phyloP scores from a whole-genome alignment of 305 asterid species.

The Fraxinus angustifolia region DNA sequence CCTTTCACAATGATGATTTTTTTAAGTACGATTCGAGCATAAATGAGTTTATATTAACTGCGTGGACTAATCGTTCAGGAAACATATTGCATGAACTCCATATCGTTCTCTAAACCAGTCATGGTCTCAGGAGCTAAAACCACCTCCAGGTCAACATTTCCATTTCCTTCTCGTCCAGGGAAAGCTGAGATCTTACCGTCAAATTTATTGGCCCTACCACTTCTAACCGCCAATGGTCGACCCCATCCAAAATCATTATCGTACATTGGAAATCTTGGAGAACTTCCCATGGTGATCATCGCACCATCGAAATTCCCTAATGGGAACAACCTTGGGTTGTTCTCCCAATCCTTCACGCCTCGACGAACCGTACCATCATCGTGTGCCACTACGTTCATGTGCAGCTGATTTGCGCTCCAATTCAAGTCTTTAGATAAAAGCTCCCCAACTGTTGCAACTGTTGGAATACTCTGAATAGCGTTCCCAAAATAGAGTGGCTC shows the following conservation, averaged over 20 bases:
- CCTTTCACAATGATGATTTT: not conserved
- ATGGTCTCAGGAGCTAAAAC: conserved; percentile 75
- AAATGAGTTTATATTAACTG: not conserved
- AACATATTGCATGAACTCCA: conserved; percentile 73
- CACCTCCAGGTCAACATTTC: conserved; percentile 84
- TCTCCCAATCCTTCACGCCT: conserved; percentile 76
- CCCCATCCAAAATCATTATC: conserved; percentile 94
- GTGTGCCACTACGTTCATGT: conserved; percentile 67
- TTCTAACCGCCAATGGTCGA: conserved; percentile 69
- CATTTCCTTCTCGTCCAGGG: conserved; percentile 64
- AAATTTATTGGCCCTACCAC: conserved; percentile 85
- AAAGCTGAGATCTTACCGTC: conserved; percentile 96
- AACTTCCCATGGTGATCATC: conserved; percentile 94
- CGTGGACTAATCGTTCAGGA: conserved; percentile 17
- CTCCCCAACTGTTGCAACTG: conserved; percentile 50
- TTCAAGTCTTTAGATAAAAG: conserved; percentile 44
- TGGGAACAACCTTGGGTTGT: conserved; percentile 71
- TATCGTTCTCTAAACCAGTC: conserved; percentile 59
- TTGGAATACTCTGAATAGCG: conserved; percentile 83
- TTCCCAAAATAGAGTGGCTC: conserved; percentile 80
- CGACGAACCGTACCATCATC: conserved; percentile 57
- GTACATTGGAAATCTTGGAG: conserved; percentile 94
- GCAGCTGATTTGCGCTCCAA: conserved; percentile 61
- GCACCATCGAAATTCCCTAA: conserved; percentile 88
- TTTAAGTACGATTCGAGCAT: not conserved